These are phyloP conservation scores for Solanum medicagineum DNA, from an alignment of 257 asterid genomes.

Conservation along the genomic window DNA sequence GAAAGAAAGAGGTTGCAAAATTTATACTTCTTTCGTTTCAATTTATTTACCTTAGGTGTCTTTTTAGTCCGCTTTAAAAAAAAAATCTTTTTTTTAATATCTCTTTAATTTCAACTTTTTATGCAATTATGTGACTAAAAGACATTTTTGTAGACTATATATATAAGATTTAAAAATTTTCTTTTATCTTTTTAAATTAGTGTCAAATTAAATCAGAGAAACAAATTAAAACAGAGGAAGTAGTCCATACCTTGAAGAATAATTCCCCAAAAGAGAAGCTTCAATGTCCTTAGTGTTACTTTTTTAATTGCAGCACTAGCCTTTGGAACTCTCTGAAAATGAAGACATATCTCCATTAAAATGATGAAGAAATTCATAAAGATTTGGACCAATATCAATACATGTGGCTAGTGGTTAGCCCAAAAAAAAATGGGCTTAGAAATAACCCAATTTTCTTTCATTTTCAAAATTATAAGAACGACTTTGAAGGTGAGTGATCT, in stretches of 20 bases:
- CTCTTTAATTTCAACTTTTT: too few relatives aligned
- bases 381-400: neutral
- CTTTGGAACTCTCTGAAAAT: conserved; percentile 47
- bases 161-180: too few relatives aligned
- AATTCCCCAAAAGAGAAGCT: conserved; percentile 84
- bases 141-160: too few relatives aligned
- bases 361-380: neutral
- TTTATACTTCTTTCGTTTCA: neutral
- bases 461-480: neutral
- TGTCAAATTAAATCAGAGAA: too few relatives aligned
- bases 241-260: conserved; percentile 49
- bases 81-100: too few relatives aligned
- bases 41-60: too few relatives aligned
- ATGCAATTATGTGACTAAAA: too few relatives aligned
- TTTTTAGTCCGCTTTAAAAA: too few relatives aligned
- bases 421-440: neutral
- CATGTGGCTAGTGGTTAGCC: neutral
- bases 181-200: too few relatives aligned
- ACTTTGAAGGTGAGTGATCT: neutral
- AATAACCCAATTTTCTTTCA: neutral
- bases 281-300: conserved; percentile 56
- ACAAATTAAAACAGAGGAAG: too few relatives aligned
- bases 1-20: neutral
- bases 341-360: neutral
- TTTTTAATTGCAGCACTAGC: conserved; percentile 34